Base-by-base conservation (phyloP, 352 stramenopile species). In the Phytophthora constricta region DNA sequence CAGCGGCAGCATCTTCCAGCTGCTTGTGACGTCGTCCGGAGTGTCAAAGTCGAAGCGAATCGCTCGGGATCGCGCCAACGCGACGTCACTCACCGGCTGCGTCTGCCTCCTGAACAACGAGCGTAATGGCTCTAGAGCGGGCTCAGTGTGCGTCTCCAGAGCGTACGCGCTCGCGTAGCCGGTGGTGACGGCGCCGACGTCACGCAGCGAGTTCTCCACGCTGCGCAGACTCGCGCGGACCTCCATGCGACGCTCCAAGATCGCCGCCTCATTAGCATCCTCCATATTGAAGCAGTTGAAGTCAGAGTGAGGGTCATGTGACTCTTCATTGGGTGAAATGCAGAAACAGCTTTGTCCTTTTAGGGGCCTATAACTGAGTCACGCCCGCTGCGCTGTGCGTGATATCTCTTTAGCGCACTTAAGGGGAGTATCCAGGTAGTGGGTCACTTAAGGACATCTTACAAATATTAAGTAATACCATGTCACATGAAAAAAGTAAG, bases 141-240 rank as follows among this genome's bases (percentile, higher is more conserved):
- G 74, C 0, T 45, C 57, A 25, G 39, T 51, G 10, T 57, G 34
- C 1, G 72, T 68, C 56, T 86, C 71, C 17, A 93, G 70, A 26
- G 77, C 76, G 58, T 90, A 93, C 34, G 77, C 77, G 23, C 68
- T 62, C 33, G 77, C 50, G 69, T 86, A 93, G 31, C 82, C 82
- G 34, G 85, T 54, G 9, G 78, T 75, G 37, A 79, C 76, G 11
- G 76, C 80, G n/a, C 82, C 82, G 14, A 62, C 56, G 10, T 87
- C 82, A 33, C 70, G 65, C 47, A 91, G 51, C 23, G 73, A 80
- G 68, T 74, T 79, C 17, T 67, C 33, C 2, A 87, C 65, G 3
- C 59, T 52, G 11, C 72, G 77, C 45, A 91, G 37, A 54, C 74
- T 79, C 25, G 59, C 68, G 2, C 72, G 68, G 45, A 87, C 41